Conservation (phyloP, 305 asterid species). For the Solanum hybrid region DNA sequence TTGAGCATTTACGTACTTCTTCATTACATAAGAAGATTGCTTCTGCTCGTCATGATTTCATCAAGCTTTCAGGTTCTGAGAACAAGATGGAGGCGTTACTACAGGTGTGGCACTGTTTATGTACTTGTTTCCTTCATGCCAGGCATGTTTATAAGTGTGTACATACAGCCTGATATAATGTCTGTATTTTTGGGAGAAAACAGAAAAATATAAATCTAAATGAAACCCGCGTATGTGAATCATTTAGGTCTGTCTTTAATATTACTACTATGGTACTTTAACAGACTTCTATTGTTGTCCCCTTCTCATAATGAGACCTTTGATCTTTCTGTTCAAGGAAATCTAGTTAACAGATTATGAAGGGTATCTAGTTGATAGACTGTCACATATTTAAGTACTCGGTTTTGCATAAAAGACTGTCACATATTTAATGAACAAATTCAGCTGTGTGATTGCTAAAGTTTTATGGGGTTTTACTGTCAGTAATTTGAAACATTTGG, state of each 20-base stretch:
- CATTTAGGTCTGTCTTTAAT: neutral
- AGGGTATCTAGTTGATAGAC: neutral
- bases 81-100: conserved; percentile 92
- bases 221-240: neutral
- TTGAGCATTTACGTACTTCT: conserved; percentile 81
- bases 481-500: neutral
- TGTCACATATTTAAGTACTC: neutral
- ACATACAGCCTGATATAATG: neutral
- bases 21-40: conserved; percentile 93
- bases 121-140: neutral
- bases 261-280: neutral
- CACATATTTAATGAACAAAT: neutral
- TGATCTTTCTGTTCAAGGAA: neutral
- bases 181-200: neutral
- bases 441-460: neutral
- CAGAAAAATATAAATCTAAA: neutral
- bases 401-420: too few species aligned
- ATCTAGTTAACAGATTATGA: neutral
- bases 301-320: neutral
- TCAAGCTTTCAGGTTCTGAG: conserved; percentile 90
- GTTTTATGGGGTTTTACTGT: neutral
- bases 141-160: neutral
- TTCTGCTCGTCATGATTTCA: conserved; percentile 88
- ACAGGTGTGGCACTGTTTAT: conserved; percentile 41
- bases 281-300: neutral